phyloP scores from a whole-genome alignment of 495 filamentous ascomycete species.

The Articulospora tetracladia region DNA sequence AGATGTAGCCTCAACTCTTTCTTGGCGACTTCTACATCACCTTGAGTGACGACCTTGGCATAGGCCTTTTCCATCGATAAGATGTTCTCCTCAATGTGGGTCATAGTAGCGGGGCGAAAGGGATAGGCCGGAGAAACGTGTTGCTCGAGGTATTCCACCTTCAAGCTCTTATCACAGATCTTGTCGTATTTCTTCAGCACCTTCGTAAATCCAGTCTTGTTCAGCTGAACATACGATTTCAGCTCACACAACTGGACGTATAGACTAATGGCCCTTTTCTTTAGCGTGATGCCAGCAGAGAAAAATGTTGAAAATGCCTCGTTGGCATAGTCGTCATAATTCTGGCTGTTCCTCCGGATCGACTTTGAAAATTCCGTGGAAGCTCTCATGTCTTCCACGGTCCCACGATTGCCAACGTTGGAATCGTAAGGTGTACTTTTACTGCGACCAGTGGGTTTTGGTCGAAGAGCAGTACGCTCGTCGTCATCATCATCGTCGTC shows the following conservation, averaged over 20 bases:
- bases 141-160: conserved; percentile 68
- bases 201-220: conserved; percentile 93
- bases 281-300: conserved; percentile 79
- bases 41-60: conserved; percentile 73
- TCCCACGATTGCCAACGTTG: conserved; percentile 29
- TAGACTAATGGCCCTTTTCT: conserved; percentile 80
- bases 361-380: conserved; percentile 43
- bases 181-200: conserved; percentile 99
- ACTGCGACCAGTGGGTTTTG: conserved; percentile 25
- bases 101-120: conserved; percentile 68
- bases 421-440: conserved; percentile 34
- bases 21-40: conserved; percentile 67
- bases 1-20: conserved; percentile 88
- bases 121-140: conserved; percentile 69
- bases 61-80: conserved; percentile 72
- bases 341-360: conserved; percentile 45
- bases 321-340: conserved; percentile 72
- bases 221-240: conserved; percentile 93
- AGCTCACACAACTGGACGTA: conserved; percentile 96
- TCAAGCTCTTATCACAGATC: conserved; percentile 77
- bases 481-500: conserved; percentile 70
- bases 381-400: conserved; percentile 53
- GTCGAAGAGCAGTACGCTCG: conserved; percentile 19
- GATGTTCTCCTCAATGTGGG: conserved; percentile 66
- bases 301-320: conserved; percentile 65